phyloP scores from a whole-genome alignment of 2,329 filamentous ascomycete genomes.

The Fusarium sp. region DNA sequence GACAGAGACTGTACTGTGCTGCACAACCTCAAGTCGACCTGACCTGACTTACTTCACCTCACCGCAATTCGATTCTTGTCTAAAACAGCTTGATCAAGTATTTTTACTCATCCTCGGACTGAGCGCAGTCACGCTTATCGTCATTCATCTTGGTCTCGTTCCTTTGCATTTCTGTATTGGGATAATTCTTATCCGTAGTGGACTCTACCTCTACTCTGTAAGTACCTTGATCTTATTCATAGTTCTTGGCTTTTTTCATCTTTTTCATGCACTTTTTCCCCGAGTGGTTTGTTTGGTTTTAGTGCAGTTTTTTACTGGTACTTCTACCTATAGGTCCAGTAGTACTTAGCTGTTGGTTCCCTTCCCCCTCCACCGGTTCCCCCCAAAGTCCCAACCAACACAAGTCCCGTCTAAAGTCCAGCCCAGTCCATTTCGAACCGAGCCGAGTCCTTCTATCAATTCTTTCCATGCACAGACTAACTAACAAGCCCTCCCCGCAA shows the following conservation, averaged over 20 bases:
- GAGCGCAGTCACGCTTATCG: constrained; percentile 16
- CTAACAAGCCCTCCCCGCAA: constrained; percentile 45
- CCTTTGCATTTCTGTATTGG: constrained; percentile 1
- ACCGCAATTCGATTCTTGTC: constrained; percentile 38
- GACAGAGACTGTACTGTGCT: neutral
- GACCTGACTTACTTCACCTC: constrained; percentile 22
- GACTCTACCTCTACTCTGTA: neutral
- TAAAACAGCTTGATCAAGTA: constrained; percentile 24
- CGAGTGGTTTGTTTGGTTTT: constrained; percentile 6
- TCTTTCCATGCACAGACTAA: constrained; percentile 24
- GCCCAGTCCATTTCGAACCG: neutral
- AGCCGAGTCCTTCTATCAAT: constrained; percentile 9
- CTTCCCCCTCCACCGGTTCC: neutral
- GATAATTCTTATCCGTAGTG: neutral
- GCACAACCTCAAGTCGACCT: neutral
- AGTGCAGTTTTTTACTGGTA: neutral
- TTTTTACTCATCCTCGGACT: constrained; percentile 6
- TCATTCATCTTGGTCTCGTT: constrained; percentile 5
- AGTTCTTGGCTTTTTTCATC: constrained; percentile 10
- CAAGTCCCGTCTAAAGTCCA: neutral
- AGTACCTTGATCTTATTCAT: neutral
- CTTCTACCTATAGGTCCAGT: neutral
- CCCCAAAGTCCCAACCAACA: neutral
- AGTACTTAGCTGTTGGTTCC: neutral
- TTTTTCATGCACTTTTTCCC: constrained; percentile 4